Evolutionary conservation across 441 rosid genomes (phyloP), one percentile per base, ranked within the genome.

Genomic region (Eutrema salsugineum): DNA sequence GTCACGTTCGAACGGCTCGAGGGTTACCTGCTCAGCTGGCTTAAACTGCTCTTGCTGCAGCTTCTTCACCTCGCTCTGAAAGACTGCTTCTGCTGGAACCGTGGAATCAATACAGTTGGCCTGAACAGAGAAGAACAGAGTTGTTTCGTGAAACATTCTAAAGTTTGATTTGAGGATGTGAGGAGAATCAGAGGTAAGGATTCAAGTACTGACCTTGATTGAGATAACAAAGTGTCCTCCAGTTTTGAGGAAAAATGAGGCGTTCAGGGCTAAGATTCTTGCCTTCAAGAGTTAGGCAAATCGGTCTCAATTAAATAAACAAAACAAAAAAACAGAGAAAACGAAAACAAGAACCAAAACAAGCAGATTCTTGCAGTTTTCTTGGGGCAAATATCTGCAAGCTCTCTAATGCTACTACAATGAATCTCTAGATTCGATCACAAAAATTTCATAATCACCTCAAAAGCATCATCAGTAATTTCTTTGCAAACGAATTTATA

Each of bases 211-310:
- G 44, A 90, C 97, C 97, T 91, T 91, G 44, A 91, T 91, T 17
- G 97, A 91, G 70, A 91, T 91, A 20, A 91, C 97, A 78, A 94
- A 94, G 80, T 94, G 97, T 19, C 99, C 99, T 51, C 97, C 97
- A 43, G 91, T 70, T 77, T 94, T 91, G 72, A 94, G 86, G 40
- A 91, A 94, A 72, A 79, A 90, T 0, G 95, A 85, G 16, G 91
- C 94, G 78, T 91, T 94, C 77, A 91, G 81, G 3, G 97, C 97
- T 71, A 94, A 60, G 75, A 91, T 91, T 80, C 97, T 89, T 14
- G 97, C 96, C 97, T 89, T 91, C 72, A 77, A 65, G 33, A 39
- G 6, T 46, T 47, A 15, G 48, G 20, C 11, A 65, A 64, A 67
- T 56, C 11, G 19, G 6, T 36, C 47, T 64, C 15, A 57, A 56